These are phyloP conservation scores for Lachnellula occidentalis DNA, from an alignment of 2,329 filamentous ascomycete genomes.

Conservation along the genomic window DNA sequence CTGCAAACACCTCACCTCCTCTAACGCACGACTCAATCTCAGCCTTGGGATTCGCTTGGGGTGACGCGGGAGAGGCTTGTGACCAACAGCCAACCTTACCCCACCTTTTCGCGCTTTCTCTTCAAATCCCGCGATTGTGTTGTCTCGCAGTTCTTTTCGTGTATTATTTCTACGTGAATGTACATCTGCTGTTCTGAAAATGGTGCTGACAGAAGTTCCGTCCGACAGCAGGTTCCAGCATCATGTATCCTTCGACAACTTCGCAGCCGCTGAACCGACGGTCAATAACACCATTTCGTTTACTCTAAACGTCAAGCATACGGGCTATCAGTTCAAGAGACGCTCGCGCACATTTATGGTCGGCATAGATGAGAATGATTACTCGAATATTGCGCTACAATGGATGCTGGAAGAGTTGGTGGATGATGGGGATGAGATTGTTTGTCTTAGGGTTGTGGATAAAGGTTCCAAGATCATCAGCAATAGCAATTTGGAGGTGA, in stretches of 20 bases:
- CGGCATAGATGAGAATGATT: conserved; percentile 69
- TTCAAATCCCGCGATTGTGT: not conserved
- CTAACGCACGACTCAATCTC: conserved; percentile 2
- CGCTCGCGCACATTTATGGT: conserved; percentile 66
- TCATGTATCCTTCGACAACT: conserved; percentile 71
- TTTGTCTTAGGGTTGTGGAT: conserved; percentile 66
- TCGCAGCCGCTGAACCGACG: conserved; percentile 59
- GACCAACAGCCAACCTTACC: conserved; percentile 12
- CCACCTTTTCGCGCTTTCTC: conserved; percentile 10
- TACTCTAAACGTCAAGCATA: conserved; percentile 66
- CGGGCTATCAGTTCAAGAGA: conserved; percentile 62
- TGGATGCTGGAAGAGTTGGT: conserved; percentile 72
- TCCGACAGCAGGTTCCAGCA: conserved; percentile 51
- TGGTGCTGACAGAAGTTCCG: conserved; percentile 24
- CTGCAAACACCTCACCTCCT: conserved; percentile 6
- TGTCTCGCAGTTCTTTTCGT: conserved; percentile 2
- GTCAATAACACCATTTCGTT: conserved; percentile 54
- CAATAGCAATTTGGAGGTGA: conserved; percentile 51
- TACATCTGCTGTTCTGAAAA: conserved; percentile 8
- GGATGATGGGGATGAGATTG: conserved; percentile 72
- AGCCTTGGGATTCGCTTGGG: conserved; percentile 17
- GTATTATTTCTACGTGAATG: not conserved
- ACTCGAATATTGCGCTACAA: conserved; percentile 67
- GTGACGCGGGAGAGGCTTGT: conserved; percentile 12
- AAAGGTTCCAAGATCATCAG: conserved; percentile 62